Base-by-base conservation (phyloP, 805 yeast genomes). In the Starmera caribaea region DNA sequence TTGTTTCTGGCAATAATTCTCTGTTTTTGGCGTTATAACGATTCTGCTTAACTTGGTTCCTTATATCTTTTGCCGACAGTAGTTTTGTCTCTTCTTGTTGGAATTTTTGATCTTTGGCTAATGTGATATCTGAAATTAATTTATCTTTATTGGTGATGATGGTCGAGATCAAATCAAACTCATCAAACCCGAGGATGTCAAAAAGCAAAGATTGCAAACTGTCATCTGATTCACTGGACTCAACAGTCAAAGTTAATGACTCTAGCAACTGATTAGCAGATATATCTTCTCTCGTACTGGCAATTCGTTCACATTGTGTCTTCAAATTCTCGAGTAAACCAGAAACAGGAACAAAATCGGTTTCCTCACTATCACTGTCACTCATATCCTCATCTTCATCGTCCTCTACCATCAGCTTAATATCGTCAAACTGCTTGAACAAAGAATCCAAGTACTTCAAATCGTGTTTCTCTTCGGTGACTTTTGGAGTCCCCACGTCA, bases 161-260 rank as follows among this genome's bases (percentile, higher is more conserved):
- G 35, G 68, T 71, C 1, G 87, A 70, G 9, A 89, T 83, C 37
- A 89, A 59, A 39, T 87, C 96, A 44, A 92, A 71, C 53, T 86
- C 83, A 21, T 87, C 96, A 49, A 78, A 82, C 0, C 98, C 98
- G 1, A 92, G 58, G 8, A 85, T 66, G 55, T 88, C 96, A 43
- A 86, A 77, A 33, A 92, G 61, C 7, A 74, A 63, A 6, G 84
- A 76, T 52, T 89, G 96, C 11, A 84, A 51, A 31, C 73, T 77
- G 30, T 74, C 82, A 33, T 77, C 81, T 9, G 68, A 61, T 8
- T 61, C 47, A 15, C 63, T 63, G 0, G 66, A 50, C 3, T 53
- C 48, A 3, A 74, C 37, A 1, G 63, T 59, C 9, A 59, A 50
- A 5, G 55, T 37, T 5, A 49, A 50, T 37, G 59, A 54, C 28